Conservation (phyloP, 768 basidiomycete species). For the Pulveroboletus sp. region DNA sequence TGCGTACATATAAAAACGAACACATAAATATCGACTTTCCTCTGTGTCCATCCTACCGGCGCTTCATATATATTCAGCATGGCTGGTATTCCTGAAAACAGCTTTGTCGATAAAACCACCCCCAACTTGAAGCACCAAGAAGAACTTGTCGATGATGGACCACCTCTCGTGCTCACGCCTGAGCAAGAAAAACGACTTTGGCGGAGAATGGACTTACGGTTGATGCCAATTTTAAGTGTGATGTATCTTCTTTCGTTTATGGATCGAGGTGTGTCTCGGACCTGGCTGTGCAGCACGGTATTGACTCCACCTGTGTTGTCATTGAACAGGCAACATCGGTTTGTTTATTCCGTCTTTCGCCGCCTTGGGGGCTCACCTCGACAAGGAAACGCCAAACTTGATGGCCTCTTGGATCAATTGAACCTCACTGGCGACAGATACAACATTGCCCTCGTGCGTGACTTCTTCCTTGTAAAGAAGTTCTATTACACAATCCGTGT, state of each 20-base stretch:
- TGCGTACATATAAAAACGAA: too few species aligned
- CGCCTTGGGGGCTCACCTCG: neutral
- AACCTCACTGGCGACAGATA: slow-evolving; percentile 57
- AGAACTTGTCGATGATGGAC: neutral
- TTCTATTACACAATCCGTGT: neutral
- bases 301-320: too few species aligned
- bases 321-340: too few species aligned
- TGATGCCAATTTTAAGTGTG: slow-evolving; percentile 55
- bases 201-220: slow-evolving; percentile 53
- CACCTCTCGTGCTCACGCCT: neutral
- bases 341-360: too few species aligned
- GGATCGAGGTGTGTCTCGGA: slow-evolving; percentile 55
- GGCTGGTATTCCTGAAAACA: too few species aligned
- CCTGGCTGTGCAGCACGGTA: too few species aligned
- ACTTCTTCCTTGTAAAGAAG: neutral
- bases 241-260: slow-evolving; percentile 65
- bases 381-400: slow-evolving; percentile 60
- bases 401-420: slow-evolving; percentile 58
- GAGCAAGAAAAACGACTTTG: slow-evolving; percentile 53
- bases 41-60: too few species aligned
- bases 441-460: slow-evolving; percentile 60
- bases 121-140: neutral
- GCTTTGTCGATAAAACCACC: neutral
- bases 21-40: too few species aligned
- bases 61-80: too few species aligned